These are phyloP conservation scores for Diaporthe ampelina DNA, from an alignment of 2,329 filamentous ascomycete genomes.

Conservation along the genomic window DNA sequence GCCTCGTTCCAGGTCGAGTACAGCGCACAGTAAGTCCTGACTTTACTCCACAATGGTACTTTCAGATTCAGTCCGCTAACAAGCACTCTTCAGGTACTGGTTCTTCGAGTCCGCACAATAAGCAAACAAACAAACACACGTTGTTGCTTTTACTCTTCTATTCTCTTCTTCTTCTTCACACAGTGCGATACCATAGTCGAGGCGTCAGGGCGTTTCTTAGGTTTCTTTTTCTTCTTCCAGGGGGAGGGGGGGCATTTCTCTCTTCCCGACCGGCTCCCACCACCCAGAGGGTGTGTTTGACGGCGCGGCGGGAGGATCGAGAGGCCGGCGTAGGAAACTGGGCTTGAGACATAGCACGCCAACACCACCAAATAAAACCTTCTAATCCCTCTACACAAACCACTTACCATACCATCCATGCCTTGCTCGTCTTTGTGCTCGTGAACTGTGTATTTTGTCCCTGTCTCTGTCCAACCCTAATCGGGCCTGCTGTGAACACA, in stretches of 20 bases:
- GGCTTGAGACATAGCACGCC: constrained; percentile 29
- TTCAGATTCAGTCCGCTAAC: constrained; percentile 15
- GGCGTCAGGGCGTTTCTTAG: constrained; percentile 32
- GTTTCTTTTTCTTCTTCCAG: background rate
- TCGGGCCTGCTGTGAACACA: background rate
- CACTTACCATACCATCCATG: background rate
- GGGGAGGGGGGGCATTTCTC: background rate
- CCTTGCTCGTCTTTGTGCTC: no score
- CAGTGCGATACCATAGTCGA: constrained; percentile 34
- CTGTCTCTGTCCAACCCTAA: background rate
- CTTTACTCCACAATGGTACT: background rate
- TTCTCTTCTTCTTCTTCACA: constrained; percentile 2
- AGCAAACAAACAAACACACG: background rate
- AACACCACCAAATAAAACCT: constrained; percentile 26
- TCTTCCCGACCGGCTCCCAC: constrained; percentile 9
- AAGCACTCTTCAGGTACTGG: constrained; percentile 53
- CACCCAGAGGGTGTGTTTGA: background rate
- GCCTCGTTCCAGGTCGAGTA: constrained; percentile 82
- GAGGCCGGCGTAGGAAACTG: constrained; percentile 21
- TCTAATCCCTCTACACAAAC: background rate
- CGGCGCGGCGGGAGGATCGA: constrained; percentile 27
- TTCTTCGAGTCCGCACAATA: constrained; percentile 48
- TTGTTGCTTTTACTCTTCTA: background rate
- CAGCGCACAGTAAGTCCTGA: constrained; percentile 78
- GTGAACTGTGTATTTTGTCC: background rate